Percentiles rank a stretch among this genome's conserved stretches.
phyloP scores from a whole-genome alignment of 2,329 filamentous ascomycete species.

The Xylaria sp. region DNA sequence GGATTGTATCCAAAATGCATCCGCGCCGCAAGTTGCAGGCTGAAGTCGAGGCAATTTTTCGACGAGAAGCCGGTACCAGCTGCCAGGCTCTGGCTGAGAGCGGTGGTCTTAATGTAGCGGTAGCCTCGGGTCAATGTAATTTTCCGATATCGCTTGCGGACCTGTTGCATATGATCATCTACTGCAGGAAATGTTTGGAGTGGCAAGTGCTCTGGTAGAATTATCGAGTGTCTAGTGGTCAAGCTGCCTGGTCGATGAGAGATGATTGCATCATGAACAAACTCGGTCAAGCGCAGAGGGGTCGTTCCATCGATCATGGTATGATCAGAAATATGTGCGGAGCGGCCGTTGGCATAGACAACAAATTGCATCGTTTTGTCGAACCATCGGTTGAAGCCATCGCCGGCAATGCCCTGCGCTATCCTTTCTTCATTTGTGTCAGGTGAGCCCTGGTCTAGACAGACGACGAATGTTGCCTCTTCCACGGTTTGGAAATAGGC shows the following conservation, averaged over 20 bases:
- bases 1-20: conserved; percentile 24
- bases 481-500: conserved; percentile 23
- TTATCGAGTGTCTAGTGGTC: neutral
- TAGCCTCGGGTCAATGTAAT: conserved; percentile 26
- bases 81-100: conserved; percentile 19
- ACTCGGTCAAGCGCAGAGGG: conserved; percentile 23
- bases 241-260: neutral
- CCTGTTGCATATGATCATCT: conserved; percentile 15
- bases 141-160: conserved; percentile 24
- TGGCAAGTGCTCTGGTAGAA: conserved; percentile 18
- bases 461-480: conserved; percentile 28
- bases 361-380: conserved; percentile 31
- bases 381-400: conserved; percentile 32
- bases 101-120: conserved; percentile 22
- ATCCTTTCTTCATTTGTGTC: conserved; percentile 17
- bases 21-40: conserved; percentile 19
- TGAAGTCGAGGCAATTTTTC: conserved; percentile 29
- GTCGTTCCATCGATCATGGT: conserved; percentile 29
- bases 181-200: conserved; percentile 7
- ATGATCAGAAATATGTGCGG: conserved; percentile 26
- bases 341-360: conserved; percentile 26
- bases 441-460: conserved; percentile 26
- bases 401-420: conserved; percentile 20
- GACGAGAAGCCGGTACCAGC: conserved; percentile 22
- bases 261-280: conserved; percentile 25